Evolutionary conservation across 2,329 filamentous ascomycete genomes (phyloP).

Genomic region (Pezicula rhizophila): DNA sequence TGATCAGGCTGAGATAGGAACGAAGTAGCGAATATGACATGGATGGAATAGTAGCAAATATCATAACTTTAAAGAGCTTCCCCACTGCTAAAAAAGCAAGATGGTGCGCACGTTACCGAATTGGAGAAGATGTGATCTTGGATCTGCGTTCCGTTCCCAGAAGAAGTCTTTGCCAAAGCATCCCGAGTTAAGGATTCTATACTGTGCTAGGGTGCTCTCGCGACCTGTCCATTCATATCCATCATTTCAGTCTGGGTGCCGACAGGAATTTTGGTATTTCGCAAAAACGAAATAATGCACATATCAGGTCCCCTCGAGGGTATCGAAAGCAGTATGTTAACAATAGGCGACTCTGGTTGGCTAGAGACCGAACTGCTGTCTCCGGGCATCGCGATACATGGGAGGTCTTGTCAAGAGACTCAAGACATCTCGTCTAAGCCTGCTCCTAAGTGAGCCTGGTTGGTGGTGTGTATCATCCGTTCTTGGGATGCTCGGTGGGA

Average conservation of each 20-base stretch:
- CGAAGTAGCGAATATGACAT: conserved; percentile 10
- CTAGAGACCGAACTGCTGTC: background rate
- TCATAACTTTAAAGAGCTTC: conserved; percentile 9
- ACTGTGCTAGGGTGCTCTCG: background rate
- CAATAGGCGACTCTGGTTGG: background rate
- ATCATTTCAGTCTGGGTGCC: too few species aligned
- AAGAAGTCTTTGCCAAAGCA: conserved; percentile 2
- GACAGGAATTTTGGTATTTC: too few species aligned
- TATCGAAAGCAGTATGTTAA: too few species aligned
- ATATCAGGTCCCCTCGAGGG: too few species aligned
- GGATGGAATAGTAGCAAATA: background rate
- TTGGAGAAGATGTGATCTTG: conserved; percentile 6
- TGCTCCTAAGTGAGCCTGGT: background rate
- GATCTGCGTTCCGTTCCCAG: conserved; percentile 8
- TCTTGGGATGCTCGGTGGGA: too few species aligned
- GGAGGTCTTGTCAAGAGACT: too few species aligned
- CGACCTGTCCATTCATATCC: background rate
- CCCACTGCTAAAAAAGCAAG: conserved; percentile 2
- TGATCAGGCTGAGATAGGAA: conserved; percentile 13
- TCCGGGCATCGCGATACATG: background rate
- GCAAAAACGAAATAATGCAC: too few species aligned
- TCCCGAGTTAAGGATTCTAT: background rate
- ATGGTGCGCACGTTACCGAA: conserved; percentile 4
- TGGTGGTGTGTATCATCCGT: background rate
- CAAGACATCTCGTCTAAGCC: background rate